Evolutionary conservation across 768 basidiomycete genomes (phyloP), one percentile per base, ranked within the genome.

Genomic region (Nevesoporus exiguus): DNA sequence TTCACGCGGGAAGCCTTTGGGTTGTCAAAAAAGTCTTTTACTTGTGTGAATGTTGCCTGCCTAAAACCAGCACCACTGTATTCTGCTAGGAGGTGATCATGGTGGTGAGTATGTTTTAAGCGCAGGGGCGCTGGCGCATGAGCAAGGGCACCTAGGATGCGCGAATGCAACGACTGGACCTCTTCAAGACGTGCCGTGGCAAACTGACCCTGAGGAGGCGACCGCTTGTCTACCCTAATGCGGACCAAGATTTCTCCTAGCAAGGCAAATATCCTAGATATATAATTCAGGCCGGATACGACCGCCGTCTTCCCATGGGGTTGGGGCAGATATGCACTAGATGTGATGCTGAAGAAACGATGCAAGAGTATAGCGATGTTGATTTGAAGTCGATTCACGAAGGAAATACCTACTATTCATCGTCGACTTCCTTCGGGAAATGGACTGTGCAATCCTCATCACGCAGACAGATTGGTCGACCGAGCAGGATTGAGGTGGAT

Each of bases 381-480:
- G 63, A 73, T 69, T 37, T 54, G 24, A 33, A 14, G 21, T 73
- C 66, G 74, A 7, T 27, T 48, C 44, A 59, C 52, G 51, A 59
- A 61, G 49, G 42, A 49, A 30, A 36, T 33, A 82, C 88, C 63
- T 71, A 92, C 90, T 90, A 92, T 75, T 92, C 90, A 66, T 93
- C 90, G 70, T 93, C 90, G 54, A 93, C 74, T 71, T 93, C 90
- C 70, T 86, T 88, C 25, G 90, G 90, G 73, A 92, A 91, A 67
- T 90, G 85, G 3, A 90, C 82, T 9, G 90, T 91, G 71, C 91
- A 93, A 69, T 96, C 93, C 67, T 94, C 93, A 64, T 93, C 90
- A 49, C 90, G 81, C 64, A 94, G 76, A 69, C 85, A 90, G 58
- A 93, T 90, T 36, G 91, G 90, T 55, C 92, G 79, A 17, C 89